Conservation (phyloP, 352 stramenopile species). For the Saprolegnia parasitica region DNA sequence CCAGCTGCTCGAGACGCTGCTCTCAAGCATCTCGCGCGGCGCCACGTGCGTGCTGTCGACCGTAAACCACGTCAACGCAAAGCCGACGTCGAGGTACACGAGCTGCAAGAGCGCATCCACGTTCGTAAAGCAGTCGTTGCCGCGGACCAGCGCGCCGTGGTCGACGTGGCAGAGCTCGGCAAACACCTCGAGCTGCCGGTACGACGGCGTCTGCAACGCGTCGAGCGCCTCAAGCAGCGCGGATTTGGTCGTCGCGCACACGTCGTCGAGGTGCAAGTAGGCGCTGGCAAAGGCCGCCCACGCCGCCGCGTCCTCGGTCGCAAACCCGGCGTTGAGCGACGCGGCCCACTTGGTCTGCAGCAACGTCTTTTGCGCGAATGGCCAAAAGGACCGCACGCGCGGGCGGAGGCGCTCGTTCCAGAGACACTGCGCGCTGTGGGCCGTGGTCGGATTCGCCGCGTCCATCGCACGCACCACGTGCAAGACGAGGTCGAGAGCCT, state of each 20-base stretch:
- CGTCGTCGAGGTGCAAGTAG: conserved; percentile 35
- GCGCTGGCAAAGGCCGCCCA: conserved; percentile 44
- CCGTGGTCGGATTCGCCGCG: neutral
- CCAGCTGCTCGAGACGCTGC: neutral
- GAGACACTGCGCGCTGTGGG: neutral
- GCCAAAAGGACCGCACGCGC: neutral
- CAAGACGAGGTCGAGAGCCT: neutral
- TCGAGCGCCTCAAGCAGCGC: conserved; percentile 38
- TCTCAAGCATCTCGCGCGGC: conserved; percentile 33
- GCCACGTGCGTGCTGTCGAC: conserved; percentile 52
- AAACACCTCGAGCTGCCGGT: conserved; percentile 48
- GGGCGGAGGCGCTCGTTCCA: neutral
- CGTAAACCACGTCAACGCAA: conserved; percentile 69
- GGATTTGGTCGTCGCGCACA: conserved; percentile 45
- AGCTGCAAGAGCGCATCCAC: conserved; percentile 43
- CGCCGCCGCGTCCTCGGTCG: conserved; percentile 28
- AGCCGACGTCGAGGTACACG: conserved; percentile 63
- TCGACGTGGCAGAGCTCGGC: conserved; percentile 59
- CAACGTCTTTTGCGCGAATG: neutral
- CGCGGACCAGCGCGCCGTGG: conserved; percentile 33
- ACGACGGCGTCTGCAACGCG: conserved; percentile 30
- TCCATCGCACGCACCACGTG: neutral
- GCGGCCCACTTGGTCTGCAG: neutral
- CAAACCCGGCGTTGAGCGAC: neutral
- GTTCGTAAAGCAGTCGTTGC: conserved; percentile 21